Base-by-base conservation (phyloP, 352 stramenopile genomes). In the Phytophthora constricta region DNA sequence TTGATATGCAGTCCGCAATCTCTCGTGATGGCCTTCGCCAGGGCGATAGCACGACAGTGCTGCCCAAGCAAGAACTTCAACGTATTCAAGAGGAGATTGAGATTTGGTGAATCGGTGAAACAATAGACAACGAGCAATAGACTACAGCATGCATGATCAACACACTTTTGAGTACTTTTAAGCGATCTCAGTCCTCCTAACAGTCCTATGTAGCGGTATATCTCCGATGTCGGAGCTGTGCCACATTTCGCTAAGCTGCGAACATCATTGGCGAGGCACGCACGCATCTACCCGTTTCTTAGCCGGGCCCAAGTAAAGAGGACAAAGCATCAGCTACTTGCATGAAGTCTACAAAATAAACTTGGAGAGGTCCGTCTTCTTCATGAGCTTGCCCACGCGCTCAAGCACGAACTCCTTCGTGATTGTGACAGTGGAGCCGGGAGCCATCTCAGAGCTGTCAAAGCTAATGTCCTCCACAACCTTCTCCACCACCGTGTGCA, bases 381-480 rank as follows among this genome's bases (percentile, higher is more conserved):
- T 97, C 68, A 99, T 89, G 62, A 99, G 81, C 50, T 97, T 96
- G 54, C 91, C 91, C 19, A 99, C 84, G 48, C 95, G 92, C 64
- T 98, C 88, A 42, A 93, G 68, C 42, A 99, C 97, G 67, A 98
- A 94, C 59, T 95, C 91, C 68, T 98, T 97, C 54, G 93, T 96
- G 43, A 99, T 92, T 22, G 83, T 92, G n/a, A 99, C 77, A 51
- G 73, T 91, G 52, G 85, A 79, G 27, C 85, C 86, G 0, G 87
- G 67, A 7, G 66, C 72, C 84, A 95, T 93, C 49, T 99, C 97
- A 51, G 96, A 95, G 53, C 97, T 97, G 69, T 99, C 91, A 61
- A 99, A 99, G 76, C 92, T 99, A 65, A 99, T 98, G 53, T 98
- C 93, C 72, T 99, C 98, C 61, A 99, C 97, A 19, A 99, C 97